Conservation (phyloP, 768 basidiomycete species). For the Suillus paluster region DNA sequence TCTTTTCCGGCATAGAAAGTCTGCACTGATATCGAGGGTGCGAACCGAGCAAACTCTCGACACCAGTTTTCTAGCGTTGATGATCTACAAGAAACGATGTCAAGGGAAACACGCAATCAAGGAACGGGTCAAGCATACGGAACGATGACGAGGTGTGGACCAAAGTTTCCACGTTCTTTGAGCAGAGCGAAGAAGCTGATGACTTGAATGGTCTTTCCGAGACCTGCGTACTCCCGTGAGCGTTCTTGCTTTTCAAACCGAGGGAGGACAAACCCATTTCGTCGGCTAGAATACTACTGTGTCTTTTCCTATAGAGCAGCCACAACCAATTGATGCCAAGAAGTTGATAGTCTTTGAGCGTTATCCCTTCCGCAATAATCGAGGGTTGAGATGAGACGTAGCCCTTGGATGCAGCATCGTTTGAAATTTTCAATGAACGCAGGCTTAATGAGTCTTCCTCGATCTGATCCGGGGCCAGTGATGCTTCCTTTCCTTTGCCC, state of each 20-base stretch:
- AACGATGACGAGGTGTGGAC: constrained; percentile 93
- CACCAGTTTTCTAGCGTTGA: constrained; percentile 99
- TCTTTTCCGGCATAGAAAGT: constrained; percentile 95
- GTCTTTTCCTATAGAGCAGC: constrained; percentile 75
- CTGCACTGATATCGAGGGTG: constrained; percentile 81
- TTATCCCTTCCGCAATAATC: constrained; percentile 64
- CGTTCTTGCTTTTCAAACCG: constrained; percentile 8
- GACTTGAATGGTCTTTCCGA: constrained; percentile 98
- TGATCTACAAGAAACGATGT: constrained; percentile 53
- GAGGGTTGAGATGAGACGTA: constrained; percentile 81
- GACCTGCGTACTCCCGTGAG: constrained; percentile 53
- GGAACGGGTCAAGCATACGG: constrained; percentile 64
- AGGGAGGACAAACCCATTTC: constrained; percentile 84
- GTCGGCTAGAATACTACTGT: constrained; percentile 96
- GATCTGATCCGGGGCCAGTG: constrained; percentile 36
- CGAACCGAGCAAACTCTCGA: constrained; percentile 92
- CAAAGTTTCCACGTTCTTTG: constrained; percentile 75
- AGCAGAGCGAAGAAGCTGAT: constrained; percentile 95
- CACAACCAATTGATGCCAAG: constrained; percentile 98
- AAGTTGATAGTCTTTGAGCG: constrained; percentile 95
- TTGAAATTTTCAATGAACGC: constrained; percentile 46
- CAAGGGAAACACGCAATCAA: background rate
- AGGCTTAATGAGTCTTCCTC: constrained; percentile 72
- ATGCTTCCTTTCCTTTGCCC: constrained; percentile 44
- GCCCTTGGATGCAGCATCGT: constrained; percentile 51